A percentile compares a stretch with the other conserved stretches of the same genome.
Conservation (phyloP, 768 basidiomycete genomes). For the Mycena latifolia region DNA sequence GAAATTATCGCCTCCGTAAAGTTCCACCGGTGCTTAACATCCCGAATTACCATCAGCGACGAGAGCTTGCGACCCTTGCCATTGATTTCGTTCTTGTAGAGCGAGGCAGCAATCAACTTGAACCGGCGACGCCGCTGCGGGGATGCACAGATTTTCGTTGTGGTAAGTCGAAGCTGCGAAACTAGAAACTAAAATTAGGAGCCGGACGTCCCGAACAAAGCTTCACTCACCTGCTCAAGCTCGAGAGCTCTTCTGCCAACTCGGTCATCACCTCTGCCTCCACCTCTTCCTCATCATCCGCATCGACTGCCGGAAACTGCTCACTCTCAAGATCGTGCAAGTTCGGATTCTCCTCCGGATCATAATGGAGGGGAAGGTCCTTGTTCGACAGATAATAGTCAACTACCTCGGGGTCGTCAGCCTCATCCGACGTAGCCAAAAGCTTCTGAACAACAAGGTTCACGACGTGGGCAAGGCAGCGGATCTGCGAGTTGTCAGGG, state of each 20-base stretch:
- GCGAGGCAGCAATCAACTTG: background rate
- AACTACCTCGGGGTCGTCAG: constrained; percentile 38
- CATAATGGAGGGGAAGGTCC: constrained; percentile 46
- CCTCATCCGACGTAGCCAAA: constrained; percentile 40
- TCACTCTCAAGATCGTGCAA: constrained; percentile 37
- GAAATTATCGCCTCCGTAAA: constrained; percentile 20
- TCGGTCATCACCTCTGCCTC: background rate
- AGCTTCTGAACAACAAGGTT: constrained; percentile 53
- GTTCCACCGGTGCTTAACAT: constrained; percentile 30
- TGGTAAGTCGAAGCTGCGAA: background rate
- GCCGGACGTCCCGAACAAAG: background rate
- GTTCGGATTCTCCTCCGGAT: constrained; percentile 40
- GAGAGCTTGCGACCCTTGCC: no score
- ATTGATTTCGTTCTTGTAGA: no score
- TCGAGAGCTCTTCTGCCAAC: background rate
- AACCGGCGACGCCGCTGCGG: constrained; percentile 13
- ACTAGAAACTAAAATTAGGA: no score
- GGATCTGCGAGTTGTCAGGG: constrained; percentile 45
- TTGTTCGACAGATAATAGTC: constrained; percentile 46
- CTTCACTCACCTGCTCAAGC: background rate
- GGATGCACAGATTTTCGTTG: constrained; percentile 19
- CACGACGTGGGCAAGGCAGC: constrained; percentile 49
- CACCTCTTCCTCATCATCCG: constrained; percentile 34
- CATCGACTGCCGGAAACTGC: background rate
- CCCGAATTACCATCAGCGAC: no score